These are phyloP conservation scores for Phytophthora ohioensis DNA, from an alignment of 352 stramenopile species.

Conservation along the genomic window DNA sequence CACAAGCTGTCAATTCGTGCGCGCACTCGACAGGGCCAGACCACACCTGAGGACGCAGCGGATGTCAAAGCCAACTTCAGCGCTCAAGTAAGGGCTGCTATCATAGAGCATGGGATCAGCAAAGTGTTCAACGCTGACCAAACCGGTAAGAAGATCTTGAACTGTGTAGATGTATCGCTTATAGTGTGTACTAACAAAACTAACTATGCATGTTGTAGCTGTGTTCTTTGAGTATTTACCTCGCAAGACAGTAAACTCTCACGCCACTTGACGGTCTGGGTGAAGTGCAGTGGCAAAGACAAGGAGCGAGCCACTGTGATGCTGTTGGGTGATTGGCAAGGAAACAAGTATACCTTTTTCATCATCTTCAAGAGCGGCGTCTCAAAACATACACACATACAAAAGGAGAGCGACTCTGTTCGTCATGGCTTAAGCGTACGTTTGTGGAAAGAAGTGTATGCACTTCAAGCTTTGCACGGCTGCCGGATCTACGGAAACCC, in stretches of 20 bases:
- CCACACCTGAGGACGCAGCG: background rate
- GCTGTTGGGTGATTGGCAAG: conserved; percentile 2
- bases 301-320: conserved; percentile 9
- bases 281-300: conserved; percentile 8
- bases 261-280: conserved; percentile 13
- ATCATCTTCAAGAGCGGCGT: background rate
- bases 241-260: conserved; percentile 3
- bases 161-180: background rate
- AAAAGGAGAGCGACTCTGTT: background rate
- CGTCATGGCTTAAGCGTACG: background rate
- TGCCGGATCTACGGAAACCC: conserved; percentile 7
- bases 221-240: conserved; percentile 22
- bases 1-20: conserved; percentile 14
- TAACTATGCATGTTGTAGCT: too few species aligned
- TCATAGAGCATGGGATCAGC: conserved; percentile 3
- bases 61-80: background rate
- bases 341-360: conserved; percentile 1
- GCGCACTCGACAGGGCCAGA: conserved; percentile 2
- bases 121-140: conserved; percentile 4
- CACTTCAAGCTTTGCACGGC: background rate
- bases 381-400: too few species aligned
- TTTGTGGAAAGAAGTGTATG: conserved; percentile 3
- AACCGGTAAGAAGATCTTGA: conserved; percentile 3
- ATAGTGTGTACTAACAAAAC: too few species aligned
- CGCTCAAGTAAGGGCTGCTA: background rate